Evolutionary conservation across 176 grass and related monocot species (phyloP), one percentile per base, ranked within the genome.

Genomic region (Aegilops speltoides): DNA sequence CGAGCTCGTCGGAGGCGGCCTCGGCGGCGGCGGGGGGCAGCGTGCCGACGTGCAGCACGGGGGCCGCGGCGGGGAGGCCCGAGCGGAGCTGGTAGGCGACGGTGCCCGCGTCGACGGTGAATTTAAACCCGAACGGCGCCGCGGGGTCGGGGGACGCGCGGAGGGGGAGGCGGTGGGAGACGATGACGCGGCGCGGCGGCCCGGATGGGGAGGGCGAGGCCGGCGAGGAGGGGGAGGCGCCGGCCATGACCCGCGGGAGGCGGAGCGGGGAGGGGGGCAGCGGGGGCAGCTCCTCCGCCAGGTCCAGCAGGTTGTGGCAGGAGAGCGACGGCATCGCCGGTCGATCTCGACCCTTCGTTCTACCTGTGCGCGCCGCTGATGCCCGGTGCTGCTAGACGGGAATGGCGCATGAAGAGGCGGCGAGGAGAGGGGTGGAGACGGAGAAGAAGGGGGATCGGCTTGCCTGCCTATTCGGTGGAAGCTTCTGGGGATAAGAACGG

Each of bases 141-240:
- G 76, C 50, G 7, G 93, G 50, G 93, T 95, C 91, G 0, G 76
- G 64, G 10, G 62, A 19, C 2, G 74, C 82, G 2, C 87, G 79
- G 54, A 97, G 95, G 13, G 95, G 95, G 6, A 97, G 95, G 7
- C 90, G 88, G 79, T 97, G 95, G 69, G 95, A 77, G 61, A 97
- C 95, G 81, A 97, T 71, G 32, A 97, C 93, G 46, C 95, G 90
- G n/a, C 89, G 82, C 20, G 64, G 74, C 2, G 70, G 83, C 3
- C 64, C 64, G 4, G 72, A 17, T 6, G 77, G 24, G 28, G 64
- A 79, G 0, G 64, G 79, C 0, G 67, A 88, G 17, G 64, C 84
- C 34, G 79, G 89, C 40, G 79, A 90, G 41, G 70, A 82, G 72
- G 84, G 90, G 31, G 54, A 80, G 0, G 22, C 76, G 0, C 67